Percentiles rank a stretch among this genome's conserved stretches.
Conservation (phyloP, 768 basidiomycete genomes). For the Suillus brevipes region DNA sequence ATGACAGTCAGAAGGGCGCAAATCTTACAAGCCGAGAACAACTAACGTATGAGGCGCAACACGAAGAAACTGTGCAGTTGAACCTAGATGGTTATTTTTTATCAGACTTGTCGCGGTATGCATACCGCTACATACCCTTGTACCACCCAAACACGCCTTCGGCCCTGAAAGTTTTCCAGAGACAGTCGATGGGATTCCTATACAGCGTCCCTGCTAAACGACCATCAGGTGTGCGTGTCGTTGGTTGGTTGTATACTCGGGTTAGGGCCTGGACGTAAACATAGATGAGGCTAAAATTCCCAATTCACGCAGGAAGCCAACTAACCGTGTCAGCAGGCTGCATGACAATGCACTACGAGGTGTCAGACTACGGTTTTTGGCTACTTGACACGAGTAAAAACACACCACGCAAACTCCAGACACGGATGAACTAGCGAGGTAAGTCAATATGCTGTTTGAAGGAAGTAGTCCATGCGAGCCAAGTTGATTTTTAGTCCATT, state of each 20-base stretch:
- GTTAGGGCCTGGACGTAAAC: constrained; percentile 65
- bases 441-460: constrained; percentile 82
- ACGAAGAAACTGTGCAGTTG: constrained; percentile 89
- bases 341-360: constrained; percentile 78
- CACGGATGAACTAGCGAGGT: constrained; percentile 81
- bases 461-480: constrained; percentile 66
- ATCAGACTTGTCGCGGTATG: not conserved
- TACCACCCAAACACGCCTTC: constrained; percentile 96
- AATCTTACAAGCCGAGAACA: not conserved
- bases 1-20: constrained; percentile 4
- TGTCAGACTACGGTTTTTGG: not conserved
- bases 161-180: constrained; percentile 91
- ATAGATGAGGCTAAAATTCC: constrained; percentile 4
- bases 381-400: constrained; percentile 18
- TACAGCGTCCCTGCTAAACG: constrained; percentile 75
- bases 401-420: constrained; percentile 91
- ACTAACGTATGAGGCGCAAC: constrained; percentile 90
- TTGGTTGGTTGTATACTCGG: constrained; percentile 95
- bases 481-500: constrained; percentile 84
- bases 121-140: constrained; percentile 58
- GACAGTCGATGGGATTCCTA: constrained; percentile 90
- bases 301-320: constrained; percentile 20
- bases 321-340: constrained; percentile 88
- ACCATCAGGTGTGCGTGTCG: constrained; percentile 67
- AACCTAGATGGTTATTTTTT: constrained; percentile 48